A percentile compares a stretch with the other conserved stretches of the same genome.
Evolutionary conservation across 2,329 filamentous ascomycete genomes (phyloP).

Genomic region (Diaporthe citrichinensis): DNA sequence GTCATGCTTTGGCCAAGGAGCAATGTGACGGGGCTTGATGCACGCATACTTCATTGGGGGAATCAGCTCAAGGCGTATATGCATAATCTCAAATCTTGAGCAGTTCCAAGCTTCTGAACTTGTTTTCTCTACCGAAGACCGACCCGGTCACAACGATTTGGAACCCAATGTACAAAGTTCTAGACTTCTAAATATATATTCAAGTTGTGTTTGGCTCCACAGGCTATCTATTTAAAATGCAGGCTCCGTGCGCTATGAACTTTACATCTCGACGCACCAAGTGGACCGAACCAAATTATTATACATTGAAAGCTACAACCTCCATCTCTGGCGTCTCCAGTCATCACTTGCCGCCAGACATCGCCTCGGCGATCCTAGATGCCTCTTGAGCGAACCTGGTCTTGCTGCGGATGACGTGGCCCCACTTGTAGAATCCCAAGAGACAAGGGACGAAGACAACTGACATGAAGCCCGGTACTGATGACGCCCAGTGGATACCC

Average conservation of each 20-base stretch:
- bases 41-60: too few relatives aligned
- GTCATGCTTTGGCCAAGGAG: constrained; percentile 22
- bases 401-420: constrained; percentile 65
- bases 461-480: constrained; percentile 80
- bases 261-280: background rate
- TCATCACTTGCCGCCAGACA: constrained; percentile 38
- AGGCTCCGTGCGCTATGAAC: background rate
- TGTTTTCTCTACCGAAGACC: too few relatives aligned
- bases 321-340: too few relatives aligned
- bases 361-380: constrained; percentile 37
- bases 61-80: background rate
- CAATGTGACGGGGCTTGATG: background rate
- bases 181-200: background rate
- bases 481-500: constrained; percentile 84
- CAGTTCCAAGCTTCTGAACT: too few relatives aligned
- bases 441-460: constrained; percentile 84
- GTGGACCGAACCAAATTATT: background rate
- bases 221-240: background rate
- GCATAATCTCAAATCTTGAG: too few relatives aligned
- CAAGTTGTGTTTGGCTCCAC: too few relatives aligned
- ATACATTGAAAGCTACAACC: background rate
- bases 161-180: background rate
- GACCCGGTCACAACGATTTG: too few relatives aligned
- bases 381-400: constrained; percentile 56
- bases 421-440: constrained; percentile 80